A percentile compares a stretch with the other conserved stretches of the same genome.
Conservation (phyloP, 2,329 filamentous ascomycete genomes). For the Helminthosporium solani region DNA sequence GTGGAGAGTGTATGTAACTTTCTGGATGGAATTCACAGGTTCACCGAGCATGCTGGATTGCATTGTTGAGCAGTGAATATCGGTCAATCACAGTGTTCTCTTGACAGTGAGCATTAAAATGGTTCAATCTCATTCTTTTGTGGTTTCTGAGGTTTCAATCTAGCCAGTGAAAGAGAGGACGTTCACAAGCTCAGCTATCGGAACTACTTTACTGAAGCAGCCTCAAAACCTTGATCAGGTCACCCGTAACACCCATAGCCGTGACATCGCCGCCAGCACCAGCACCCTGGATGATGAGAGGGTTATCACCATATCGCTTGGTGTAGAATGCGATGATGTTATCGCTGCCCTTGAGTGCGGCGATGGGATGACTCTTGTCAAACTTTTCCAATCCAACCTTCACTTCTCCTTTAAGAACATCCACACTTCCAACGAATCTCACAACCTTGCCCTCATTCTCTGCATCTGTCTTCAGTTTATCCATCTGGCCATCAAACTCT, state of each 20-base stretch:
- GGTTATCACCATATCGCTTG: constrained; percentile 85
- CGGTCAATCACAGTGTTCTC: no score
- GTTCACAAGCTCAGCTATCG: background rate
- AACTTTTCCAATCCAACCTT: constrained; percentile 88
- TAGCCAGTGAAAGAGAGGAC: no score
- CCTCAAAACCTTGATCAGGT: constrained; percentile 84
- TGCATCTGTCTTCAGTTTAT: constrained; percentile 79
- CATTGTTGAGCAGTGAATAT: no score
- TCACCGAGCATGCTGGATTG: no score
- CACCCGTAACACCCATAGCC: constrained; percentile 94
- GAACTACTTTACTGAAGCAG: constrained; percentile 56
- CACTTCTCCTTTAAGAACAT: constrained; percentile 75
- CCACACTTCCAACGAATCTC: constrained; percentile 90
- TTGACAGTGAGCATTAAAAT: no score
- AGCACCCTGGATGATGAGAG: constrained; percentile 90
- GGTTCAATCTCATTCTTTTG: no score
- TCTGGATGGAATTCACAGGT: no score
- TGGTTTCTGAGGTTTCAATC: no score
- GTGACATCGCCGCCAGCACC: constrained; percentile 94
- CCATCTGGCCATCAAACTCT: constrained; percentile 86
- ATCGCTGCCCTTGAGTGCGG: constrained; percentile 91
- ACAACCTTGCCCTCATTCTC: constrained; percentile 88
- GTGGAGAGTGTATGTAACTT: no score
- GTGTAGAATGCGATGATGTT: constrained; percentile 99
- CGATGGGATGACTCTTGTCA: constrained; percentile 86